A percentile compares a stretch with the other conserved stretches of the same genome.
phyloP scores from a whole-genome alignment of 2,329 filamentous ascomycete genomes.

The Stachybotrys chartarum region DNA sequence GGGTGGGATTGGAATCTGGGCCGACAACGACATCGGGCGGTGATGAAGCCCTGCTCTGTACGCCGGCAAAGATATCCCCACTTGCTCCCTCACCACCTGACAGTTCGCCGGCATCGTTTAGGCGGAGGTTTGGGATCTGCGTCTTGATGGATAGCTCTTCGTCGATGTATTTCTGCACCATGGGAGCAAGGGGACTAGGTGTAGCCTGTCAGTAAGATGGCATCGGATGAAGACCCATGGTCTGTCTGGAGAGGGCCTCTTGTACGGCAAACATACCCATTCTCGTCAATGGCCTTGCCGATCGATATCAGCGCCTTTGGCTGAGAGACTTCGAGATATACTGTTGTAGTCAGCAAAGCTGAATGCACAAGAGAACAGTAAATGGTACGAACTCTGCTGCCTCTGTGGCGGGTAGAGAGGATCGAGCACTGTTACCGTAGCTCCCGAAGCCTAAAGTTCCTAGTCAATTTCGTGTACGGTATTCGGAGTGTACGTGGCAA shows the following conservation, averaged over 20 bases:
- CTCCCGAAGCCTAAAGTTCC: conserved; percentile 41
- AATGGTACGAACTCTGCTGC: conserved; percentile 11
- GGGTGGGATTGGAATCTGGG: conserved; percentile 73
- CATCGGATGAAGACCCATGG: conserved; percentile 2
- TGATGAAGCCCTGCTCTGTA: conserved; percentile 41
- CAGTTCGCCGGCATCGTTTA: conserved; percentile 65
- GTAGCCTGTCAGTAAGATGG: not conserved
- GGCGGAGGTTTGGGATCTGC: conserved; percentile 64
- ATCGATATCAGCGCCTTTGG: conserved; percentile 64
- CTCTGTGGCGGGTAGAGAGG: conserved; percentile 36
- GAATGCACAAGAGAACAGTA: not conserved
- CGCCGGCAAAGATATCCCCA: conserved; percentile 57
- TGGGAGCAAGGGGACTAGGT: conserved; percentile 37
- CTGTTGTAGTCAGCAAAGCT: conserved; percentile 1
- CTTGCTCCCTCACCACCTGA: conserved; percentile 60
- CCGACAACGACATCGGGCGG: conserved; percentile 71
- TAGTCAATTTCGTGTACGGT: too few relatives aligned
- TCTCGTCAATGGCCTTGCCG: conserved; percentile 52
- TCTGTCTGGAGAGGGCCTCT: not conserved
- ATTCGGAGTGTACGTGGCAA: conserved; percentile 14
- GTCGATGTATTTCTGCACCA: conserved; percentile 58
- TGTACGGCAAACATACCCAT: conserved; percentile 4
- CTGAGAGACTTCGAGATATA: conserved; percentile 73
- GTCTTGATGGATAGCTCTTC: conserved; percentile 66
- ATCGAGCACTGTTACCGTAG: conserved; percentile 63